Evolutionary conservation across 768 basidiomycete species (phyloP).

Genomic region (Zangia roseola): DNA sequence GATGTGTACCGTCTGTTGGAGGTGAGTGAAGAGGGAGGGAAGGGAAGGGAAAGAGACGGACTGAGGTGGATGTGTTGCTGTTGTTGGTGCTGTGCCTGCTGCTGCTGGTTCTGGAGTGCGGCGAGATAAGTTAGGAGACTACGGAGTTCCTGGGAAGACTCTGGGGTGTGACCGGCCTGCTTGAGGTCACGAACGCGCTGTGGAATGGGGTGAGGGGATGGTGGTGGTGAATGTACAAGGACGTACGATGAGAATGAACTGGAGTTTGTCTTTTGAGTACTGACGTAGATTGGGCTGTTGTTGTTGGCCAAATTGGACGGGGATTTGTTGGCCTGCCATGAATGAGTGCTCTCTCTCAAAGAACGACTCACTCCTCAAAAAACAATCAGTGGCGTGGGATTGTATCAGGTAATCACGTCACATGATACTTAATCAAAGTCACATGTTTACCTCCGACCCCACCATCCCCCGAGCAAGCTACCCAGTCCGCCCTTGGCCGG

Average conservation of each 20-base stretch:
- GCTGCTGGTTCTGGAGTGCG: conserved; percentile 27
- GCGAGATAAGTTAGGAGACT: conserved; percentile 40
- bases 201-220: not conserved
- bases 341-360: not conserved
- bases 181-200: conserved; percentile 47
- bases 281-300: conserved; percentile 12
- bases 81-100: conserved; percentile 28
- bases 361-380: conserved; percentile 13
- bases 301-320: conserved; percentile 25
- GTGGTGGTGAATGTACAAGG: rapidly evolving
- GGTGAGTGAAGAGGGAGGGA: conserved; percentile 22
- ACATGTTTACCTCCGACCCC: conserved; percentile 46
- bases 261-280: conserved; percentile 27
- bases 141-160: conserved; percentile 44
- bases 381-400: conserved; percentile 28
- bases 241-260: conserved; percentile 20
- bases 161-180: conserved; percentile 44
- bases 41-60: conserved; percentile 13
- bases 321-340: conserved; percentile 26
- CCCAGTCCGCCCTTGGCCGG: conserved; percentile 56
- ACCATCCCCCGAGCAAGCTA: conserved; percentile 79
- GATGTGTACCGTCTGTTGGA: conserved; percentile 25
- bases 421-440: conserved; percentile 5
- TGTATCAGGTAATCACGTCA: conserved; percentile 6
- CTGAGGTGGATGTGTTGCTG: conserved; percentile 33